Evolutionary conservation across 176 grass and related monocot species (phyloP), one percentile per base, ranked within the genome.

Genomic region (Cocos nucifera): DNA sequence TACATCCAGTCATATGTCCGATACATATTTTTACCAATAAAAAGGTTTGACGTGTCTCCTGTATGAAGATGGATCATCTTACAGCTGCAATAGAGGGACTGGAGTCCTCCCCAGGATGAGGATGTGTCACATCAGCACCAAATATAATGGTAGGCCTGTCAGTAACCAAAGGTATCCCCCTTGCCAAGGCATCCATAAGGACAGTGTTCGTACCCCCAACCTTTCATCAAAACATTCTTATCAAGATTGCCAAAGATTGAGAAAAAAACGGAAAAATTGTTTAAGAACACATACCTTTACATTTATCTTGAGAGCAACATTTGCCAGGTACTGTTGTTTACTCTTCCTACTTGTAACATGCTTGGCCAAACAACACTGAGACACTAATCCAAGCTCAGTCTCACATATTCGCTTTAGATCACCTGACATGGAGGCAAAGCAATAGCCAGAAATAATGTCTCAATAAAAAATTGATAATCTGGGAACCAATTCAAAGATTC

Each of bases 61-160:
- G 16, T 24, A 67, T 15, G 35, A 4, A 54, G 26, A 5, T 15
- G 9, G 2, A 56, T 56, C 65, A 56, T 56, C 65, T 67, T 67
- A 67, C 65, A 55, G 65, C 65, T 20, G 65, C 65, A 56, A 67
- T 67, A 21, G 65, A 67, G 10, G 65, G 65, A 18, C 65, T 67
- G 18, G 53, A 68, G 51, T 68, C 65, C 56, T 68, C 65, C 4
- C 65, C 65, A 39, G 65, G 65, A 56, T 68, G 65, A 54, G 65
- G 65, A 56, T 68, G 65, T 9, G 65, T 68, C 9, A 68, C 65
- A 39, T 68, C 65, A 23, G 65, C 65, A 68, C 65, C 65, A 68
- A 68, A 68, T 68, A 68, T 68, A 22, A 68, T 68, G 32, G 65
- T 68, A 68, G 65, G 65, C 22, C 18, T 56, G 27, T 68, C 65